These are phyloP conservation scores for Rhynchosporium agropyri DNA, from an alignment of 2,329 filamentous ascomycete species.

Conservation along the genomic window DNA sequence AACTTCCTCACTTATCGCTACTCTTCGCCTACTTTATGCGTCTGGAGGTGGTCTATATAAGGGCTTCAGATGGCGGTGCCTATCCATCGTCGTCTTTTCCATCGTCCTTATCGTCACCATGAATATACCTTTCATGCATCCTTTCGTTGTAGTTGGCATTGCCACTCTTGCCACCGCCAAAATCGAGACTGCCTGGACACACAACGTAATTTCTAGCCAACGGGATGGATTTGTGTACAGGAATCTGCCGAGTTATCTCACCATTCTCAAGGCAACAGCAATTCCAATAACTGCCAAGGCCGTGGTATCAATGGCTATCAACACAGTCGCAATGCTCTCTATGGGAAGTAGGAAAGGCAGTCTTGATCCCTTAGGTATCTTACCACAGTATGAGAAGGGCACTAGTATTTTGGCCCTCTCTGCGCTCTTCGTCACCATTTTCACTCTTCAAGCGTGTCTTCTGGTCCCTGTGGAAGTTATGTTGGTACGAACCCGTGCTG, in stretches of 20 bases:
- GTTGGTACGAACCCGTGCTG: constrained; percentile 10
- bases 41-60: constrained; percentile 1
- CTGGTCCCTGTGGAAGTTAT: constrained; percentile 6
- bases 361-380: neutral
- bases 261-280: constrained; percentile 11
- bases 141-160: neutral
- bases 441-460: constrained; percentile 1
- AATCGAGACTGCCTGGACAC: constrained; percentile 12
- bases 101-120: neutral
- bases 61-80: constrained; percentile 8
- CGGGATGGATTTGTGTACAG: neutral
- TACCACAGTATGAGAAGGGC: constrained; percentile 1
- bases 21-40: neutral
- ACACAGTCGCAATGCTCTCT: neutral
- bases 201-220: neutral
- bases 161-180: constrained; percentile 4
- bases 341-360: constrained; percentile 6
- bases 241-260: neutral
- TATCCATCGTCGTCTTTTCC: neutral
- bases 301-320: neutral
- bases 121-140: neutral
- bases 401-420: neutral
- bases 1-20: neutral
- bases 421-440: neutral
- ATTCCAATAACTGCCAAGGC: constrained; percentile 2